Base-by-base conservation (phyloP, 108 stramenopile genomes). In the Cyclotella baltica region DNA sequence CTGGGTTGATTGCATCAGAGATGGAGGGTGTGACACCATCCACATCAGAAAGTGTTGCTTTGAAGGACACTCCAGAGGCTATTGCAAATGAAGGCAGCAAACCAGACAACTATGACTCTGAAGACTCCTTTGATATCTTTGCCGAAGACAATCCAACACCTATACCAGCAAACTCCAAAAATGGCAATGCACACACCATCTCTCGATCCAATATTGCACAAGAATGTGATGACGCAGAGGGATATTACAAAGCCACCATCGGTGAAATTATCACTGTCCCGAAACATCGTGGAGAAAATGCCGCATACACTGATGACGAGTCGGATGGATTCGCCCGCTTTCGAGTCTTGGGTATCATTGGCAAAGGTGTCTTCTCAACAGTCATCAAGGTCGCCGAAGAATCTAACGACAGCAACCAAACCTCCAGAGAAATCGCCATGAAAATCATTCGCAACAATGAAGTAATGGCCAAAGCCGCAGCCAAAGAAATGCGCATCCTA, bases 371-470 rank as follows among this genome's bases (percentile, higher is more conserved):
- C 9, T 99, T 99, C 86, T 92, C 93, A 16, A 93, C 96, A 20
- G 98, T 99, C 15, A 85, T 99, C 22, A 92, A 94, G 67, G 92
- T 92, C 46, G 70, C 67, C 11, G 87, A 88, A 62, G 86, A 82
- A 1, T 63, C 75, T 37, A 43, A 77, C 35, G 62, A 64, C 57
- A 40, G 2, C 47, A 33, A 77, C 31, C 3, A 36, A 5, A 31
- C 11, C 9, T 29, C 29, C 19, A 65, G 80, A 64, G 83, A 88
- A 55, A 92, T 98, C 25, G 98, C 98, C 4, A 81, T 99, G 50
- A 99, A 99, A 78, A 82, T 97, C 51, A 96, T 99, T 79, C 88
- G 99, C 8, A 94, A 92, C 81, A 98, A 99, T 72, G 98, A 99
- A 51, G 93, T 91, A n/a, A 99, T 99, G 98, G 90, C 93, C 46